Conservation (phyloP, 306 rosid species). For the Cucumis hystrix region DNA sequence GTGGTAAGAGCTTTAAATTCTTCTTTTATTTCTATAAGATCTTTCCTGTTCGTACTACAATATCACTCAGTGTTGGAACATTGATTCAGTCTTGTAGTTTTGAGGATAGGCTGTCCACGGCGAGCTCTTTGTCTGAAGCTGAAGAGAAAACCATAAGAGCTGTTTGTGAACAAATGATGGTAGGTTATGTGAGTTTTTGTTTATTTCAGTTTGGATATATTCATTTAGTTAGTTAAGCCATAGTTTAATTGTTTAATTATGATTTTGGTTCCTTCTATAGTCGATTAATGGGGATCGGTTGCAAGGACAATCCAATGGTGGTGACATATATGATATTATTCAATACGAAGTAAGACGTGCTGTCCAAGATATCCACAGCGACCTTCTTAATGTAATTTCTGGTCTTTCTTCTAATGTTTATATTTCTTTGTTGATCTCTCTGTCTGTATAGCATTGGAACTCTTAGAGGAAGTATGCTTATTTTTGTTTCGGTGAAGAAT, state of each 20-base stretch:
- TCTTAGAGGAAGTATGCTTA: not conserved
- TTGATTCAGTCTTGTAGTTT: slow-evolving; percentile 2
- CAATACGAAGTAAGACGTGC: slow-evolving; percentile 87
- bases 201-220: not conserved
- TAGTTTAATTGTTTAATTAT: not conserved
- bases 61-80: not conserved
- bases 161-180: slow-evolving; percentile 55
- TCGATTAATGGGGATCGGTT: slow-evolving; percentile 23
- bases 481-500: too few species aligned
- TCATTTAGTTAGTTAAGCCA: not conserved
- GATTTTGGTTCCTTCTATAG: slow-evolving; percentile 25
- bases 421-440: not conserved
- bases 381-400: slow-evolving; percentile 59
- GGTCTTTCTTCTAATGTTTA: not conserved
- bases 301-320: slow-evolving; percentile 22
- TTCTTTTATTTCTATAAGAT: slow-evolving; percentile 1
- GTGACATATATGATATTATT: slow-evolving; percentile 67
- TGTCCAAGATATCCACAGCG: slow-evolving; percentile 70
- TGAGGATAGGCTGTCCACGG: slow-evolving; percentile 37
- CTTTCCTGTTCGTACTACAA: not conserved
- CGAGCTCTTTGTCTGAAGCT: slow-evolving; percentile 48
- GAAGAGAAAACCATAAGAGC: slow-evolving; percentile 53
- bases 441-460: not conserved
- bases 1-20: slow-evolving; percentile 23
- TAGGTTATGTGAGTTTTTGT: slow-evolving; percentile 10